A percentile compares a stretch with the other conserved stretches of the same genome.
phyloP scores from a whole-genome alignment of 2,329 filamentous ascomycete genomes.

The Blastomyces percursus region DNA sequence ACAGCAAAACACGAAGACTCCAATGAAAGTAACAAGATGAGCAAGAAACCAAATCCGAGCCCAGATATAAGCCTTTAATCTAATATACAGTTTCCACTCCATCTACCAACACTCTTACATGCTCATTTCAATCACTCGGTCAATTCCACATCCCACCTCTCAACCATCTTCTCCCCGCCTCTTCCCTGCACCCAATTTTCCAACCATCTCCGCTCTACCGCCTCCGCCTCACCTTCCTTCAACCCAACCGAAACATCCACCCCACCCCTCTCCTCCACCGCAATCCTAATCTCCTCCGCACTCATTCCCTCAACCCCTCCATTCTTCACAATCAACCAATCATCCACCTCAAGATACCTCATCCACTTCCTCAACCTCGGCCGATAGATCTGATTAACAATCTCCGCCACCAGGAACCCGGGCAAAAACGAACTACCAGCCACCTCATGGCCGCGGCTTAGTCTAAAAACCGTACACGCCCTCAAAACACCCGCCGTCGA shows the following conservation, averaged over 20 bases:
- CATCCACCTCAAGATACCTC: constrained; percentile 58
- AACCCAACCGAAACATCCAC: constrained; percentile 22
- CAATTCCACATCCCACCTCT: background rate
- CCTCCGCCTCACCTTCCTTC: constrained; percentile 19
- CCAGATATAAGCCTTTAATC: background rate
- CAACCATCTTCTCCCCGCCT: constrained; percentile 1
- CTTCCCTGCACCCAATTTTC: constrained; percentile 24
- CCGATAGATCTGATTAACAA: constrained; percentile 38
- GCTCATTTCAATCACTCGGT: background rate
- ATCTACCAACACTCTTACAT: background rate
- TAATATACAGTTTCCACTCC: background rate
- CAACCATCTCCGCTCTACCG: constrained; percentile 28
- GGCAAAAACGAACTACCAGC: constrained; percentile 3
- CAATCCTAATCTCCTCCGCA: constrained; percentile 55
- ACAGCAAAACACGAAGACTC: background rate
- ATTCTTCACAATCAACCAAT: constrained; percentile 52
- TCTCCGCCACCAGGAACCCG: constrained; percentile 30
- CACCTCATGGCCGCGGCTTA: constrained; percentile 22
- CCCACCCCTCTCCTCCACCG: constrained; percentile 57
- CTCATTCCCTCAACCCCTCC: constrained; percentile 52
- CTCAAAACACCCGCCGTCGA: constrained; percentile 20
- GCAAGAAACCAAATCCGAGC: background rate
- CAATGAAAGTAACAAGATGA: background rate
- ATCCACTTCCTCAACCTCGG: constrained; percentile 45
- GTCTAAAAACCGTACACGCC: constrained; percentile 27